Base-by-base conservation (phyloP, 23 red algal species). In the Cyanidioschyzon merolae region DNA sequence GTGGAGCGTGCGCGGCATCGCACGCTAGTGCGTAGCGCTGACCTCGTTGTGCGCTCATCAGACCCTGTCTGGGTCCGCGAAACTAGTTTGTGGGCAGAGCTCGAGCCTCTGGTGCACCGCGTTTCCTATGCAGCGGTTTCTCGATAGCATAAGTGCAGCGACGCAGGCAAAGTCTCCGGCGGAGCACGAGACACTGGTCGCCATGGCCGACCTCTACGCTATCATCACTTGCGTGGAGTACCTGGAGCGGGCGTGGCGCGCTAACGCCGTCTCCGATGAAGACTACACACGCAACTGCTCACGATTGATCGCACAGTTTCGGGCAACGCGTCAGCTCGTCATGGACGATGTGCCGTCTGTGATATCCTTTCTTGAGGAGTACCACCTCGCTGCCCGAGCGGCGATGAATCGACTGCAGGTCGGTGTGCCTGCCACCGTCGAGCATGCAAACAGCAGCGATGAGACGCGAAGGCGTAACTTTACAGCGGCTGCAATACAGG, bases 341-440 rank as follows among this genome's bases (percentile, higher is more conserved):
- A 35, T 27, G 63, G 63, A 71, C 29, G 63, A 71, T 7, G 63
- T 71, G 29, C 63, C 63, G 3, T 71, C 63, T 3, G 63, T 71
- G 63, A 71, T 71, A 71, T 71, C 63, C 12, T 71, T 71, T 35
- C n/a, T 35, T 3, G 63, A 71, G 63, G 63, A 71, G 63, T 32
- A 71, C 63, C 63, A 27, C 29, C 21, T 71, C n/a, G 12, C 63
- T 25, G 63, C 63, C 2, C 63, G 63, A 7, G 63, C 63, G 32
- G 63, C 63, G 63, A 27, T 71, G 16, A 71, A 71, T 71, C 12
- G 63, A 27, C 32, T 71, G 63, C 63, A 71, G 63, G 63, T 71
- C 21, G 63, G 63, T 35, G 63, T 71, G 12, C 63, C 63, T 25
- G 63, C 63, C 63, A 71, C 63, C 12, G 63, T 71, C 7, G 63